phyloP scores from a whole-genome alignment of 805 yeast genomes.

The Priceomyces melissophilus region DNA sequence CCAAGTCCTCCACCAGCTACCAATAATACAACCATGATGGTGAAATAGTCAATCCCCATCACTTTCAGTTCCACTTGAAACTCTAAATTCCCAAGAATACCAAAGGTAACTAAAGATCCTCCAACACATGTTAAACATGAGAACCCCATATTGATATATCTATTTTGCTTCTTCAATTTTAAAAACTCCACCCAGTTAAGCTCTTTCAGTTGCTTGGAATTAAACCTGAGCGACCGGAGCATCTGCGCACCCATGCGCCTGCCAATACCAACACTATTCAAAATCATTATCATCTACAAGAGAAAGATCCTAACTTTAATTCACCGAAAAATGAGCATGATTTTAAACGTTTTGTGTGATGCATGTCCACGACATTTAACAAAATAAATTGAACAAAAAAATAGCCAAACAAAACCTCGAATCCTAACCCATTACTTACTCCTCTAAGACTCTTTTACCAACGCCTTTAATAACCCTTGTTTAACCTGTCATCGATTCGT shows the following conservation, averaged over 20 bases:
- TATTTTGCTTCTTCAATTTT: constrained; percentile 68
- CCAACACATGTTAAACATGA: constrained; percentile 65
- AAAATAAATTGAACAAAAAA: too few species aligned
- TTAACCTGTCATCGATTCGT: too few species aligned
- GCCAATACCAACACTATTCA: constrained; percentile 9
- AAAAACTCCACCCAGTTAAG: constrained; percentile 82
- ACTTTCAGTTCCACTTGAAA: constrained; percentile 84
- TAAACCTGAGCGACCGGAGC: constrained; percentile 14
- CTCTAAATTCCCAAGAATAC: constrained; percentile 72
- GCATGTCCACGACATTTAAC: too few species aligned
- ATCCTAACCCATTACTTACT: too few species aligned
- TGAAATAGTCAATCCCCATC: constrained; percentile 86
- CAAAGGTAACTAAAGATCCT: constrained; percentile 70
- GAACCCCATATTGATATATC: constrained; percentile 62
- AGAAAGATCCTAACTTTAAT: not conserved
- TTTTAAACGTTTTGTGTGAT: too few species aligned
- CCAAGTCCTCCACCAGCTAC: constrained; percentile 73
- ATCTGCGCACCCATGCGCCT: constrained; percentile 1
- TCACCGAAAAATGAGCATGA: not conserved
- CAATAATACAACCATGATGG: constrained; percentile 73
- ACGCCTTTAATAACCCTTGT: too few species aligned
- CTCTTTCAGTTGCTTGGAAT: constrained; percentile 12
- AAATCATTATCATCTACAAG: constrained; percentile 4
- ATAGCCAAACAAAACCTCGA: too few species aligned
- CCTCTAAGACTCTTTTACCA: too few species aligned